Base-by-base conservation (phyloP, 345 rosid genomes). In the Populus deltoides region DNA sequence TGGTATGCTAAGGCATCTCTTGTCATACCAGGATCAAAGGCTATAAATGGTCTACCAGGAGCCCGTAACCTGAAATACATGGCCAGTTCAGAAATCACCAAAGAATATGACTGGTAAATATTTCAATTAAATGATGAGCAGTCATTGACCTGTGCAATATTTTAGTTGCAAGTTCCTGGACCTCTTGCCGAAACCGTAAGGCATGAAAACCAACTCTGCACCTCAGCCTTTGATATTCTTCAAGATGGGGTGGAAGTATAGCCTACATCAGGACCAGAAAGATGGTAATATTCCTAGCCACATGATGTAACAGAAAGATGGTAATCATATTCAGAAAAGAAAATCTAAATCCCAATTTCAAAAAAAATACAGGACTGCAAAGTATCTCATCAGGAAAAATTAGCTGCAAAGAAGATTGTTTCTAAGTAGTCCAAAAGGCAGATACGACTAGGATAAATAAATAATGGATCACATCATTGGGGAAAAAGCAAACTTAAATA, bases 11-110 rank as follows among this genome's bases (percentile, higher is more conserved):
- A 89, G 75, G 97, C 94, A 83, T 96, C 99, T 85, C 98, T 88
- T 17, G 94, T 92, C 99, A 96, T 87, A 71, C 94, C 99, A 61
- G 98, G 98, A 88, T 96, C 97, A 84, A 82, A 96, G n/a, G 94
- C 99, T 83, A 96, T 90, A 84, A 89, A 93, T 61, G 97, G 99
- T 55, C 90, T 80, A 36, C 97, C 97, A 80, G 91, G 87, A 81
- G 99, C 93, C 63, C 89, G 85, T 66, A 96, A 86, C 87, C 98
- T 92, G 74, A 73, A 81, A 75, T 16, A 79, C 35, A 41, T 33
- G 43, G 39, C 68, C 67, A 55, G 68, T 72, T 71, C 70, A 77
- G 20, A 27, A 35, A 72, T 11, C 25, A 18, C n/a, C 45, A 62
- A 69, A 25, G 45, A 72, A 47, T 22, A n/a, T 74, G 17, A n/a